Percentiles rank a stretch among this genome's conserved stretches.
These are phyloP conservation scores for Chaetomiaceae sp. DNA, from an alignment of 2,329 filamentous ascomycete species.

Conservation along the genomic window DNA sequence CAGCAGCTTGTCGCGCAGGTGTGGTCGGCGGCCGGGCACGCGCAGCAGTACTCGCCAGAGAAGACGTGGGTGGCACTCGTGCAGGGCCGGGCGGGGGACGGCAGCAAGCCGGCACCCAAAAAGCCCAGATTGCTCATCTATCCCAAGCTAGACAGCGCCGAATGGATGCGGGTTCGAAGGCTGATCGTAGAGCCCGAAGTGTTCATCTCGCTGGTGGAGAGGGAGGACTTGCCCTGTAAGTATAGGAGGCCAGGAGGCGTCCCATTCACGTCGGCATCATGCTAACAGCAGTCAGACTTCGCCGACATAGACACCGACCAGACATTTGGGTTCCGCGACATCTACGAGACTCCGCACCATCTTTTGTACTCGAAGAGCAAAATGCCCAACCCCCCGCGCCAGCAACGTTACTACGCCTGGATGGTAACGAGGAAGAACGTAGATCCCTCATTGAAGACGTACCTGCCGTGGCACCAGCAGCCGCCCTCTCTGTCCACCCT, in stretches of 20 bases:
- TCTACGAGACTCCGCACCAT: slow-evolving; percentile 9
- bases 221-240: not conserved
- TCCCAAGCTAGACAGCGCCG: slow-evolving; percentile 9
- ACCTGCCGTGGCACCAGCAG: slow-evolving; percentile 12
- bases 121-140: slow-evolving; percentile 13
- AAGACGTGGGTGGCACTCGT: slow-evolving; percentile 4
- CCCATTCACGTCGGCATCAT: not conserved
- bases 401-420: slow-evolving; percentile 16
- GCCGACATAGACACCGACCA: slow-evolving; percentile 1
- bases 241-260: not conserved
- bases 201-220: not conserved
- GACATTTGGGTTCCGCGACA: slow-evolving; percentile 22
- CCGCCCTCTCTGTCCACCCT: not conserved
- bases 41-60: not conserved
- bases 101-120: not conserved
- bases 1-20: not conserved
- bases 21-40: not conserved
- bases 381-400: not conserved
- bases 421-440: slow-evolving; percentile 10
- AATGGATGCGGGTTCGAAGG: slow-evolving; percentile 19
- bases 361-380: slow-evolving; percentile 8
- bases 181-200: slow-evolving; percentile 19
- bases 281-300: slow-evolving; percentile 5
- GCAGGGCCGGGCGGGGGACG: not conserved
- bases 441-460: slow-evolving; percentile 6